A percentile compares a stretch with the other conserved stretches of the same genome.
phyloP scores from a whole-genome alignment of 257 asterid genomes.

The Capsicum pubescens region DNA sequence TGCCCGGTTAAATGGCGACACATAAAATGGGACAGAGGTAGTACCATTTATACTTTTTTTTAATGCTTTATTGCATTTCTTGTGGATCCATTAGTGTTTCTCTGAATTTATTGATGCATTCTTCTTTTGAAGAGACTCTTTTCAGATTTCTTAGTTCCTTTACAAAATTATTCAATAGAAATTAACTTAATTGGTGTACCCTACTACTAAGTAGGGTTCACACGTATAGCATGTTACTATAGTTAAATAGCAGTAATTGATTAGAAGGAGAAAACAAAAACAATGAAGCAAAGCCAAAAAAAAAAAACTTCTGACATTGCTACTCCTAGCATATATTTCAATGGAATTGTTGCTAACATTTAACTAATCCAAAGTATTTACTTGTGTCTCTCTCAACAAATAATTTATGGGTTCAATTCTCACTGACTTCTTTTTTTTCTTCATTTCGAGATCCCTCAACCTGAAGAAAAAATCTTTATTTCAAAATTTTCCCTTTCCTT shows the following conservation, averaged over 20 bases:
- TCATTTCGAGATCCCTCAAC: too few species aligned
- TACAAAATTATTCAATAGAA: neutral
- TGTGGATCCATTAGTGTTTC: neutral
- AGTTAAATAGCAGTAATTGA: neutral
- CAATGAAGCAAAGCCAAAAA: neutral
- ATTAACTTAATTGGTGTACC: neutral
- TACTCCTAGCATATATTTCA: neutral
- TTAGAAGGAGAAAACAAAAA: neutral
- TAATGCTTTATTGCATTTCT: neutral
- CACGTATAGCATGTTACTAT: neutral
- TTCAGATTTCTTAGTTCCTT: neutral
- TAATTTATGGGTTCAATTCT: neutral
- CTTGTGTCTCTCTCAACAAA: neutral
- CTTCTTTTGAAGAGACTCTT: conserved; percentile 4
- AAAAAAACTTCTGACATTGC: neutral
- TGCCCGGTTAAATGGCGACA: too few species aligned
- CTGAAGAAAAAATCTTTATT: too few species aligned
- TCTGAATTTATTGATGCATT: neutral
- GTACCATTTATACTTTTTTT: neutral
- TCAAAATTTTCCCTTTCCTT: neutral
- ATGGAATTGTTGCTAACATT: neutral
- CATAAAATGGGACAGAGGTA: too few species aligned
- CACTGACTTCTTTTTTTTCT: neutral
- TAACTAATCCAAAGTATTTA: neutral
- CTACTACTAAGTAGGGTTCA: neutral